Evolutionary conservation across 2,329 filamentous ascomycete species (phyloP).

Genomic region (Zelopaecilomyces penicillatus): DNA sequence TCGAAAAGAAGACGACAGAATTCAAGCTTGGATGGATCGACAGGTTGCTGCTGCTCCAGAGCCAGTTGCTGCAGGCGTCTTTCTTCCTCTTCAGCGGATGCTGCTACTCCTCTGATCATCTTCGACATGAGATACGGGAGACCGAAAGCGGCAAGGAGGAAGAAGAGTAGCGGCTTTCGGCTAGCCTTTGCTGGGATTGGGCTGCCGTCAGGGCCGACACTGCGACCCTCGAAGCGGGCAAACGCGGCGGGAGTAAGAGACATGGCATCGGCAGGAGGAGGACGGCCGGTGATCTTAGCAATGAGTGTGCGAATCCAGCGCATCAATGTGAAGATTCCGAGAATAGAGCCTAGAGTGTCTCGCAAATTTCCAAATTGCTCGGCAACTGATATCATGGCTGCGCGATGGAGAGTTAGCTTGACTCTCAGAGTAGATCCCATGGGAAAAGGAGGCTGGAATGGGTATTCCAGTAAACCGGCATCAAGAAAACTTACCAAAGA

Average conservation of each 20-base stretch:
- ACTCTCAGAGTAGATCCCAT: background rate
- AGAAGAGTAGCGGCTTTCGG: conserved; percentile 93
- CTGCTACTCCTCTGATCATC: conserved; percentile 76
- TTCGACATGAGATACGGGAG: conserved; percentile 96
- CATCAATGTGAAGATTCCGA: conserved; percentile 93
- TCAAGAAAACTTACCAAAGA: conserved; percentile 65
- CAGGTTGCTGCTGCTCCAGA: conserved; percentile 42
- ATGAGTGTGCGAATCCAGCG: conserved; percentile 89
- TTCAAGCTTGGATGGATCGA: conserved; percentile 87
- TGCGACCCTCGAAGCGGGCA: conserved; percentile 73
- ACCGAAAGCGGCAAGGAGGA: conserved; percentile 87
- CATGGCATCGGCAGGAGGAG: conserved; percentile 77
- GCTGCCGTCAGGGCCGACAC: conserved; percentile 51
- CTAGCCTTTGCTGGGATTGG: conserved; percentile 64
- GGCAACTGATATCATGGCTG: conserved; percentile 95
- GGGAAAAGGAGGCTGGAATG: background rate
- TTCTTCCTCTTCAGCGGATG: conserved; percentile 77
- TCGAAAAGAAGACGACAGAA: conserved; percentile 95
- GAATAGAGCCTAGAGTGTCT: conserved; percentile 83
- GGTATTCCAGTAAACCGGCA: background rate
- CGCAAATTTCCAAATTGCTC: conserved; percentile 93
- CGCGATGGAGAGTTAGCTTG: conserved; percentile 3
- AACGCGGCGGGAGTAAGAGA: conserved; percentile 87
- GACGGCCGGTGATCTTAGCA: conserved; percentile 86
- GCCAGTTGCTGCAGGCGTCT: conserved; percentile 44